Conservation (phyloP, 345 rosid species). For the Eutrema heterophyllum region DNA sequence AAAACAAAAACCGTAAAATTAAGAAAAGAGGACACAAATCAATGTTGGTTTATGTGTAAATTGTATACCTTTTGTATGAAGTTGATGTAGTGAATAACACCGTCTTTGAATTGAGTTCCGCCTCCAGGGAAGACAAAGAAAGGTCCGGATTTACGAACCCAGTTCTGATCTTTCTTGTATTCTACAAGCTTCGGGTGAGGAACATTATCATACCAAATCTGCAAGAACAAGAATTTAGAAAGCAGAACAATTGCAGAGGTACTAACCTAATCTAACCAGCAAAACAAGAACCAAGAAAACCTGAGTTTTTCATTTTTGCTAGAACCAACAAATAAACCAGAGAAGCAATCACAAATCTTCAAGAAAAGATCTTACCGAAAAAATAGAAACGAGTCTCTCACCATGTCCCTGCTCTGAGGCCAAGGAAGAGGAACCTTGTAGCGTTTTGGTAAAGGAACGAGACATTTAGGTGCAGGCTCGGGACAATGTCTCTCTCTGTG, state of each 20-base stretch:
- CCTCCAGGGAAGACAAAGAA: constrained; percentile 86
- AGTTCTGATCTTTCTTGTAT: constrained; percentile 90
- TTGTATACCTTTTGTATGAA: constrained; percentile 55
- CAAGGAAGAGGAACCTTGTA: constrained; percentile 72
- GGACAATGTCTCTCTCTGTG: constrained; percentile 93
- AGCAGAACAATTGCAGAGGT: neutral
- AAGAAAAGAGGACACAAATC: neutral
- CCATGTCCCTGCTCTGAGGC: constrained; percentile 98
- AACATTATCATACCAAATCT: constrained; percentile 80
- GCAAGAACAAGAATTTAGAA: neutral
- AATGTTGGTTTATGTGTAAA: neutral
- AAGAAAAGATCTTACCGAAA: constrained; percentile 23
- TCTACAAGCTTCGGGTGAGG: constrained; percentile 95
- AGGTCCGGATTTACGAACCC: constrained; percentile 71
- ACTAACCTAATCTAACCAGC: neutral
- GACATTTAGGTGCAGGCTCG: constrained; percentile 47
- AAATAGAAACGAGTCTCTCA: constrained; percentile 50
- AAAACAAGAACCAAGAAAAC: constrained; percentile 13
- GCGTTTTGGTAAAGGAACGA: constrained; percentile 67
- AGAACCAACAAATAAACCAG: neutral
- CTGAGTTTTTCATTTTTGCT: neutral
- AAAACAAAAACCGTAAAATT: neutral
- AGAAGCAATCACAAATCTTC: neutral
- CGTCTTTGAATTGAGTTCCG: constrained; percentile 91
- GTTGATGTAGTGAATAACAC: constrained; percentile 61